These are phyloP conservation scores for Madurella fahalii DNA, from an alignment of 2,329 filamentous ascomycete species.

Conservation along the genomic window DNA sequence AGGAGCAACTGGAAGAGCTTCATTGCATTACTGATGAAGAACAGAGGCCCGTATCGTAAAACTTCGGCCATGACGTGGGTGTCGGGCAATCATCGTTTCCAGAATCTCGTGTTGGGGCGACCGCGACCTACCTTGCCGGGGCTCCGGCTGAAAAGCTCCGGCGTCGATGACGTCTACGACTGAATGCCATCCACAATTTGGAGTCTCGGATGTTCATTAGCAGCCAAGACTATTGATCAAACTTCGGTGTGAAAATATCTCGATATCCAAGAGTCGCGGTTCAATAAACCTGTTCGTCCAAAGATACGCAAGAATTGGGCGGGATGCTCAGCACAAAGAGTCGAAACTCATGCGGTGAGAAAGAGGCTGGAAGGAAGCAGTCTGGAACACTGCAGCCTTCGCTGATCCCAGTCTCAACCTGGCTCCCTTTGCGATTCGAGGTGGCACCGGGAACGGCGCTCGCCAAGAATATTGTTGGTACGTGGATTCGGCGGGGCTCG, in stretches of 20 bases:
- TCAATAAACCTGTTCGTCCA: not conserved
- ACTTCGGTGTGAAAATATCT: not conserved
- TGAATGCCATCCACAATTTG: not conserved
- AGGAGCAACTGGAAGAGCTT: no score
- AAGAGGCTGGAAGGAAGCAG: not conserved
- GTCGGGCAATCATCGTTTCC: not conserved
- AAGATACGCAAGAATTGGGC: not conserved
- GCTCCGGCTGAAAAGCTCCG: not conserved
- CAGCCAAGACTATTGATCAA: not conserved
- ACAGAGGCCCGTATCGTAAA: not conserved
- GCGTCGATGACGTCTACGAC: not conserved
- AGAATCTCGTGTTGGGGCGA: not conserved
- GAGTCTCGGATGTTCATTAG: not conserved
- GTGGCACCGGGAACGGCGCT: not conserved
- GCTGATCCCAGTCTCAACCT: not conserved
- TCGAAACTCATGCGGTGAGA: not conserved
- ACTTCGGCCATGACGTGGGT: not conserved
- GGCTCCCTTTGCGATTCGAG: not conserved
- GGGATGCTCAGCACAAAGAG: not conserved
- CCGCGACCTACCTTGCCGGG: not conserved
- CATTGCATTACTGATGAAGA: no score
- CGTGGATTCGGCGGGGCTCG: conserved; percentile 1
- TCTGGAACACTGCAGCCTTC: not conserved
- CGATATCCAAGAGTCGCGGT: not conserved
- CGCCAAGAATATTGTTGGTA: not conserved